Evolutionary conservation across 306 rosid genomes (phyloP), one percentile per base, ranked within the genome.

Genomic region (Vicia sativa): DNA sequence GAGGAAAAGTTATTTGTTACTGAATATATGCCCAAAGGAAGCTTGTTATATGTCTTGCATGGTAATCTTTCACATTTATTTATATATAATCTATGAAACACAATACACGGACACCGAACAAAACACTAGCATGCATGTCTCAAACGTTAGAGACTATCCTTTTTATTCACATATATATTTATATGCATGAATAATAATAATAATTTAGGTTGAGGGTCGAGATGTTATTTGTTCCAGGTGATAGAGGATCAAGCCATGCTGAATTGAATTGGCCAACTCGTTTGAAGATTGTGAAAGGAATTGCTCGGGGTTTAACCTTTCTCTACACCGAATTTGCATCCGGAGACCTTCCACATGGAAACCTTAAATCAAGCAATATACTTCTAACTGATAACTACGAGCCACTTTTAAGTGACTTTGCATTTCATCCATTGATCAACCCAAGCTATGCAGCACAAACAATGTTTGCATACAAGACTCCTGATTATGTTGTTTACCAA

Each of bases 291-390:
- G 85, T 87, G 23, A 69, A 79, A 19, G 99, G 99, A 41, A 82
- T 90, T 4, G 95, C 84, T 0, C 7, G 70, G 0, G 99, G 96
- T 2, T 18, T 93, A 74, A 82, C 78, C 1, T 93, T 93, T 70
- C 84, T 93, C 1, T 85, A 85, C 13, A 3, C 81, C 0, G 95
- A 83, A 42, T 88, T 86, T 55, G 58, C 81, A 2, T 42, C 77
- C 11, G 75, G 77, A 35, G 97, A 90, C 0, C 72, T 90, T 1
- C 99, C 99, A 6, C 99, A 93, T 72, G 99, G 99, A 39, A 93
- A 90, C 60, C 92, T 93, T 2, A 93, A 93, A 71, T 93, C 99
- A 2, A 86, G 99, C 90, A 93, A 93, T 41, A 80, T 93, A 37
- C 79, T 93, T 0, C 66, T 93, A n/a, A 11, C 48, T 11, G 81